Evolutionary conservation across 768 basidiomycete genomes (phyloP), one percentile per base, ranked within the genome.

Genomic region (Chlorophyllum brunneum): DNA sequence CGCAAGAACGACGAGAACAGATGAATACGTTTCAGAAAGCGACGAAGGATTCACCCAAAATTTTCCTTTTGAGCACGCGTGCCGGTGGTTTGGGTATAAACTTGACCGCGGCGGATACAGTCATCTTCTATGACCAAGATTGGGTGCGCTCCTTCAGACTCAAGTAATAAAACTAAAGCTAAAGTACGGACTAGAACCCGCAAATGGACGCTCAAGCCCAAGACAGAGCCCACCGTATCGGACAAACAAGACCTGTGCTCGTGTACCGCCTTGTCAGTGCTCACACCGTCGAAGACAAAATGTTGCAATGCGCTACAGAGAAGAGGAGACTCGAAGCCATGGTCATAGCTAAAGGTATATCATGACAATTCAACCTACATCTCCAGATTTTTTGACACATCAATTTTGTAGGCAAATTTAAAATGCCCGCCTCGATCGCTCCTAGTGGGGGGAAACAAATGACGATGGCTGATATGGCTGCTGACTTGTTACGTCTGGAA

Each of bases 131-230:
- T 61, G 92, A 94, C 61, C 86, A 88, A 56, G 91, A 93, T 65
- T 93, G 91, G 91, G 86, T 92, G 64, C 26, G 79, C 67, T 26
- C 20, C 10, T 47, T 43, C 44, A 11, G 7, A 7, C 31, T 23
- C 15, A 38, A 38, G 18, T 13, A n/a, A 38, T 38, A 9, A 7
- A 40, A 22, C 20, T 40, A 18, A 22, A 20, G 20, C 6, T 27
- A 1, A 10, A 24, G 23, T 7, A 42, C 3, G 15, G 23, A 48
- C 13, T 56, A 92, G 89, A 92, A 92, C 61, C 94, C 95, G 0
- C 95, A 97, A 71, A 94, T 95, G 85, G 95, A 99, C 58, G 75
- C 90, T 2, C 95, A 99, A 70, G 95, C 95, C 0, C 91, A 94
- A 64, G 95, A 97, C 60, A 80, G 95, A 30, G 94, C 94, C 0